These are phyloP conservation scores for Hyphodiscus hymeniophilus DNA, from an alignment of 495 filamentous ascomycete species.

Conservation along the genomic window DNA sequence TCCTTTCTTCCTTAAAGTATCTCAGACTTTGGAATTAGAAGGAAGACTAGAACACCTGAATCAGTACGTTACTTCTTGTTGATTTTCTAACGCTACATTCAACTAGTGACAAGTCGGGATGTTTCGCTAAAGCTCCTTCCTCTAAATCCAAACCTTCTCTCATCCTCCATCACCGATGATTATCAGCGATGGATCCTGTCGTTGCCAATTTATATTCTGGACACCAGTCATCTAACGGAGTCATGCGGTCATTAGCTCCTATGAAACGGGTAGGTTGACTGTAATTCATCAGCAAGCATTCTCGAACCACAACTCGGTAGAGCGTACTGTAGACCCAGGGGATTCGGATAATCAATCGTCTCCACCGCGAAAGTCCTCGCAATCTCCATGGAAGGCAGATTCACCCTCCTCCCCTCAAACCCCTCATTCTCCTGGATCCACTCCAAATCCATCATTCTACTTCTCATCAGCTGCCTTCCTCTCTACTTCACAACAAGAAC, in stretches of 20 bases:
- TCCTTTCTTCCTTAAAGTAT: too few species aligned
- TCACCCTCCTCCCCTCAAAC: conserved; percentile 4
- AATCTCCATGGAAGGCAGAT: conserved; percentile 15
- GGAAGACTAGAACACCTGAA: too few species aligned
- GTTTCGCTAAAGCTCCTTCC: too few species aligned
- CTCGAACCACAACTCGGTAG: not conserved
- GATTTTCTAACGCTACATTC: too few species aligned
- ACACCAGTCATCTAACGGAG: conserved; percentile 7
- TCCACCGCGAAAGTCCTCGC: conserved; percentile 20
- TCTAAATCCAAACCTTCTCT: too few species aligned
- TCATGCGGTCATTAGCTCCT: too few species aligned
- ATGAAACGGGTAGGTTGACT: too few species aligned
- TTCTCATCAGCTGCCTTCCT: not conserved
- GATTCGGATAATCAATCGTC: conserved; percentile 16
- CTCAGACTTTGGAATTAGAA: too few species aligned
- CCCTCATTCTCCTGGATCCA: not conserved
- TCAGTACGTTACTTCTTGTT: too few species aligned
- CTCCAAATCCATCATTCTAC: conserved; percentile 11
- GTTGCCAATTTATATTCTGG: conserved; percentile 11
- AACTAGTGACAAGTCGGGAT: too few species aligned
- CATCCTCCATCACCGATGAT: too few species aligned
- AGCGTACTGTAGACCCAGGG: conserved; percentile 14
- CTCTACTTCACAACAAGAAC: not conserved
- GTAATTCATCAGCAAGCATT: too few species aligned
- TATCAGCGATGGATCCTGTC: not conserved